These are phyloP conservation scores for Myotisia sp. DNA, from an alignment of 2,329 filamentous ascomycete species.

Conservation along the genomic window DNA sequence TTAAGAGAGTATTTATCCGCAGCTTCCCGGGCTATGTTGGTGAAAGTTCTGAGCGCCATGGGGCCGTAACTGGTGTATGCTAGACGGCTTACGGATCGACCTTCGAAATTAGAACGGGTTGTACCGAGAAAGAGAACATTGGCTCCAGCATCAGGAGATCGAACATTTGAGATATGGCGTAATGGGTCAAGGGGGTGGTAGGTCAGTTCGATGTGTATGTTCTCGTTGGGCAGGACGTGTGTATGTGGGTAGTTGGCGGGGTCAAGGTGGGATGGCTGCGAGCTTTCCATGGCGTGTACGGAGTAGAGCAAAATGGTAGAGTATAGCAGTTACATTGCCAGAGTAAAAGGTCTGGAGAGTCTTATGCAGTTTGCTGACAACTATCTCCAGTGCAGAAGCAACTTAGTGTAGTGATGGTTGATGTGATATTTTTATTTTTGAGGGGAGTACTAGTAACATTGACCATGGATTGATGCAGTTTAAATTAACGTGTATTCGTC, in stretches of 20 bases:
- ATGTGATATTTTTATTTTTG: too few relatives aligned
- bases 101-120: constrained; percentile 31
- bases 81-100: constrained; percentile 29
- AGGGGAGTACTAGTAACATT: too few relatives aligned
- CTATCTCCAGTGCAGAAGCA: too few relatives aligned
- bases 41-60: constrained; percentile 29
- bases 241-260: constrained; percentile 21
- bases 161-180: constrained; percentile 22
- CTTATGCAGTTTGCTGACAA: too few relatives aligned
- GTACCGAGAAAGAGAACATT: constrained; percentile 35
- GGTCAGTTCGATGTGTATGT: constrained; percentile 32
- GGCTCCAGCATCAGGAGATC: constrained; percentile 30
- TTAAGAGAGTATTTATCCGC: constrained; percentile 49
- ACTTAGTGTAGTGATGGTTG: too few relatives aligned
- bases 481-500: too few relatives aligned
- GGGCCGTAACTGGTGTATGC: constrained; percentile 32
- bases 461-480: too few relatives aligned
- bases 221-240: constrained; percentile 28
- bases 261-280: constrained; percentile 9
- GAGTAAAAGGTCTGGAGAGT: too few relatives aligned
- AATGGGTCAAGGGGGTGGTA: constrained; percentile 27
- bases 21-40: constrained; percentile 26
- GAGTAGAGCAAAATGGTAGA: too few relatives aligned
- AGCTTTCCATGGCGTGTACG: background rate
- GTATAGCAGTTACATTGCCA: too few relatives aligned